A percentile compares a stretch with the other conserved stretches of the same genome.
phyloP scores from a whole-genome alignment of 225 moss, liverwort and hornwort species.

The Pleurozium schreberi region DNA sequence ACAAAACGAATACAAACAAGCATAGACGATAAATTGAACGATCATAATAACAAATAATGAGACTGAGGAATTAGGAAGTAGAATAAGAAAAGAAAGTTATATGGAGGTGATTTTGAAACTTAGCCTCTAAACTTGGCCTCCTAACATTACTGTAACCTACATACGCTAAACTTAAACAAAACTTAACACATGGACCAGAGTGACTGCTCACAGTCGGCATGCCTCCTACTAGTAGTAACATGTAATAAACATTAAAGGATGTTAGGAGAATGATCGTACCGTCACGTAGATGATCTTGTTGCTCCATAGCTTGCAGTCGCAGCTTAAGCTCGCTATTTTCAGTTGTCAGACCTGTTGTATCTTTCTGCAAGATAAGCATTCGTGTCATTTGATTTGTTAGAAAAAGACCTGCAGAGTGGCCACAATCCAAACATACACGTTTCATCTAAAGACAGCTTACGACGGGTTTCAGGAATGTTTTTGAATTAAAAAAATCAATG shows the following conservation, averaged over 20 bases:
- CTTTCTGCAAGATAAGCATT: slow-evolving; percentile 41
- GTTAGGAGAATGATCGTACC: slow-evolving; percentile 11
- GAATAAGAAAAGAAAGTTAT: neutral
- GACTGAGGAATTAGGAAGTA: neutral
- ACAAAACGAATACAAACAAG: neutral
- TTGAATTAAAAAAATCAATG: neutral
- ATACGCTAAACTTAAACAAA: neutral
- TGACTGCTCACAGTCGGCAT: neutral
- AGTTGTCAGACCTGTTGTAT: slow-evolving; percentile 48
- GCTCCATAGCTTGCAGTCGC: slow-evolving; percentile 66
- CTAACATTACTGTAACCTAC: neutral
- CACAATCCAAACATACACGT: neutral
- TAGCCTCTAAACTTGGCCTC: neutral
- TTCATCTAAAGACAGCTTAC: neutral
- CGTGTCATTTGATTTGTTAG: neutral
- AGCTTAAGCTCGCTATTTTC: slow-evolving; percentile 73
- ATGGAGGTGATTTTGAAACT: neutral
- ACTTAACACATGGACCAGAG: neutral
- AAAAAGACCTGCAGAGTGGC: neutral
- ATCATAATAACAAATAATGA: neutral
- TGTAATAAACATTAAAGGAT: neutral
- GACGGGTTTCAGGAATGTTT: too few species aligned
- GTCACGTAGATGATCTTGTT: slow-evolving; percentile 73
- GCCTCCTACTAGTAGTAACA: neutral
- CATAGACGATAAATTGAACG: neutral